phyloP scores from a whole-genome alignment of 176 grass and related monocot species.

The Stipa capillata region DNA sequence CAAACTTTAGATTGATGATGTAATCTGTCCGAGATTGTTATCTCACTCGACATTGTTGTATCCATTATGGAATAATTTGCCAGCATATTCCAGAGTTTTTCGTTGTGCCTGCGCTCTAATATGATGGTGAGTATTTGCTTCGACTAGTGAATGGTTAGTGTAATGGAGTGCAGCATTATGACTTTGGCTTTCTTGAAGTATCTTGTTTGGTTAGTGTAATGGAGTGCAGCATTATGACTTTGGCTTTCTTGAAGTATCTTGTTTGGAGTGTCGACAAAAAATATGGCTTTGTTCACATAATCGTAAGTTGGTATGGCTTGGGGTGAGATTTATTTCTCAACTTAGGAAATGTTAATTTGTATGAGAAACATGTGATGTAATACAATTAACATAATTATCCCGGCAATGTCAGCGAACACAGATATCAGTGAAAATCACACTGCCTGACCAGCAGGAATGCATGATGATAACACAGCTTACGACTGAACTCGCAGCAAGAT shows the following conservation, averaged over 20 bases:
- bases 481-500: neutral
- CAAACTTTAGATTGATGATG: slow-evolving; percentile 30
- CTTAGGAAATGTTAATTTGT: too few relatives aligned
- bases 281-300: too few relatives aligned
- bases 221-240: neutral
- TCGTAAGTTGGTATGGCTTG: too few relatives aligned
- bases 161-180: neutral
- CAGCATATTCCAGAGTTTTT: neutral
- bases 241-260: too few relatives aligned
- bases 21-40: neutral
- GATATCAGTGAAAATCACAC: neutral
- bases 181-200: too few relatives aligned
- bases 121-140: too few relatives aligned
- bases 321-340: too few relatives aligned
- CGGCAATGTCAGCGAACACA: neutral
- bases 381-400: neutral
- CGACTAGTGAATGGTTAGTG: too few relatives aligned
- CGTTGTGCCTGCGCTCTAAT: neutral
- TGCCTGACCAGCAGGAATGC: too few relatives aligned
- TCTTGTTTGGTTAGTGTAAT: too few relatives aligned
- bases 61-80: slow-evolving; percentile 22
- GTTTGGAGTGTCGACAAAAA: too few relatives aligned
- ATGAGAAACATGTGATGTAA: neutral
- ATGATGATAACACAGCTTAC: too few relatives aligned
- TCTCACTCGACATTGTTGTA: slow-evolving; percentile 19